A percentile compares a stretch with the other conserved stretches of the same genome.
These are phyloP conservation scores for Sporothrix sp. DNA, from an alignment of 2,329 filamentous ascomycete genomes.

Conservation along the genomic window DNA sequence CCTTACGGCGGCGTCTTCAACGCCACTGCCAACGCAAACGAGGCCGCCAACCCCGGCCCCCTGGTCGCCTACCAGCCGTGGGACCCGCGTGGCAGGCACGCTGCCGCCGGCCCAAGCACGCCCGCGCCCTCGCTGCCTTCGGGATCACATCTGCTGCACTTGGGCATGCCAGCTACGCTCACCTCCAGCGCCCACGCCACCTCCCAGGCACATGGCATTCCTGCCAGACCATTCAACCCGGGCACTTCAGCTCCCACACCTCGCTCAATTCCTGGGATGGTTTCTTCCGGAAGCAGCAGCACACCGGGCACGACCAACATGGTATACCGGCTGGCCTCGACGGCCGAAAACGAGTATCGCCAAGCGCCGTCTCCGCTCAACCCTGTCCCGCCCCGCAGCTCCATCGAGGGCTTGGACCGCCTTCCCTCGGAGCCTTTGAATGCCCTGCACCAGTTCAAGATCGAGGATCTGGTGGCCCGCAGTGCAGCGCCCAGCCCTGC, in stretches of 20 bases:
- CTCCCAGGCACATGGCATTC: too few relatives aligned
- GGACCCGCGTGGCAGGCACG: neutral
- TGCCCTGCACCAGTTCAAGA: neutral
- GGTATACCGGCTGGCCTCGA: slow-evolving; percentile 1
- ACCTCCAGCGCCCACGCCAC: too few relatives aligned
- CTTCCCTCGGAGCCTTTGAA: neutral
- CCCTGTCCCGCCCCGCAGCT: neutral
- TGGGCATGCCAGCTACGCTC: too few relatives aligned
- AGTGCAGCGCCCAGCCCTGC: slow-evolving; percentile 2
- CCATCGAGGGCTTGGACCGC: neutral
- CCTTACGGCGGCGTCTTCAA: slow-evolving; percentile 4
- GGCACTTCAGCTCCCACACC: too few relatives aligned
- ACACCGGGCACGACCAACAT: neutral
- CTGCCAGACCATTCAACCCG: too few relatives aligned
- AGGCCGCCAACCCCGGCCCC: too few relatives aligned
- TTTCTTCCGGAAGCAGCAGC: neutral
- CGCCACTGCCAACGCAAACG: neutral
- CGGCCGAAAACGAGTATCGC: neutral
- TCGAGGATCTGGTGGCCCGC: neutral
- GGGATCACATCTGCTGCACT: too few relatives aligned
- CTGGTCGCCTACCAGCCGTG: slow-evolving; percentile 3
- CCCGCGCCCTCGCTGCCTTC: neutral
- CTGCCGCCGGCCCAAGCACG: neutral
- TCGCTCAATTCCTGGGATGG: too few relatives aligned
- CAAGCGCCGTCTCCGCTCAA: neutral